phyloP scores from a whole-genome alignment of 768 basidiomycete genomes.

The Russula dissimulans region DNA sequence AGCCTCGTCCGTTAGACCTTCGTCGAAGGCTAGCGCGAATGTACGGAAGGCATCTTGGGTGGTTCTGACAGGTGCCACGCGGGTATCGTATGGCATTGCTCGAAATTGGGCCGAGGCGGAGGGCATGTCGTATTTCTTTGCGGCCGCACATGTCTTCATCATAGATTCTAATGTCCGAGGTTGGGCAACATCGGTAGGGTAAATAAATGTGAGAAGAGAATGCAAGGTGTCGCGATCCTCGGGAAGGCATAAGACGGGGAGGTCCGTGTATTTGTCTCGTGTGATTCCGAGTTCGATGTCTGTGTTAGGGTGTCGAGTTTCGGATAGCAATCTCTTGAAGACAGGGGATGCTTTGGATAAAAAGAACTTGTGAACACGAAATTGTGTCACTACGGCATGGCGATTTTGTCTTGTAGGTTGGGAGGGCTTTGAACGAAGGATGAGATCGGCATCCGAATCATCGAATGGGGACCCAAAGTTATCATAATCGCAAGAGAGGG shows the following conservation, averaged over 20 bases:
- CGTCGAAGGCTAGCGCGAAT: neutral
- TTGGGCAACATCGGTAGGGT: slow-evolving; percentile 3
- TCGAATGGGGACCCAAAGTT: slow-evolving; percentile 38
- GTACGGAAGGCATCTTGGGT: neutral
- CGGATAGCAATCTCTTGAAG: slow-evolving; percentile 1
- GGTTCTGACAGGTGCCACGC: neutral
- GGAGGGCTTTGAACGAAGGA: neutral
- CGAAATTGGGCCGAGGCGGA: neutral
- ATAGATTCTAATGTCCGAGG: slow-evolving; percentile 3
- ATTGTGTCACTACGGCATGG: neutral
- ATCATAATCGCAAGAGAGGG: neutral
- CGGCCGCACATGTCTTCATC: slow-evolving; percentile 1
- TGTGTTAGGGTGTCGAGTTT: neutral
- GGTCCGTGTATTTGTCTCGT: neutral
- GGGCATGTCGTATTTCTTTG: neutral
- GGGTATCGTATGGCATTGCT: neutral
- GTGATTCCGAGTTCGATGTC: neutral
- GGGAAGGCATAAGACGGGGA: neutral
- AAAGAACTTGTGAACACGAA: slow-evolving; percentile 2
- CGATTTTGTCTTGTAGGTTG: no score
- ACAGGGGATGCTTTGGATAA: slow-evolving; percentile 3
- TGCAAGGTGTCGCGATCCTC: slow-evolving; percentile 8
- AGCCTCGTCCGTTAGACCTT: neutral
- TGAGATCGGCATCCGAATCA: slow-evolving; percentile 30
- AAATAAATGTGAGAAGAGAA: slow-evolving; percentile 9